These are phyloP conservation scores for Fistulinella prunicolor DNA, from an alignment of 768 basidiomycete genomes.

Conservation along the genomic window DNA sequence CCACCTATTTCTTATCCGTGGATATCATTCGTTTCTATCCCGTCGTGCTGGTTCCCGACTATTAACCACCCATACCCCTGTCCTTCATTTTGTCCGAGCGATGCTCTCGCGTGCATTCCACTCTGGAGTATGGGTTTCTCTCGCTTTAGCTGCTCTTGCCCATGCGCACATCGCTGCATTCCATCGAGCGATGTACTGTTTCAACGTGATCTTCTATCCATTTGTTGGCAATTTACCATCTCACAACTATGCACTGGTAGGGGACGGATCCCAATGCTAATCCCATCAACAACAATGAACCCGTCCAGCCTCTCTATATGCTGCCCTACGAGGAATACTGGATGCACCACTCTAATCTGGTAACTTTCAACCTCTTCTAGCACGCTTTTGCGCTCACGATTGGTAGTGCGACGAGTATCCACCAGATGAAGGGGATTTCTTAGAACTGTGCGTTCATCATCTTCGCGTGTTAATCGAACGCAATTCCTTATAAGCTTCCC, in stretches of 20 bases:
- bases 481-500: background rate
- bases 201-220: conserved; percentile 5
- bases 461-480: background rate
- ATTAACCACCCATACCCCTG: background rate
- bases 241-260: background rate
- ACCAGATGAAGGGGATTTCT: background rate
- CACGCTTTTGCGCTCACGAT: background rate
- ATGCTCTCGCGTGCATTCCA: conserved; percentile 2
- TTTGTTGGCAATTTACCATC: background rate
- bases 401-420: conserved; percentile 1
- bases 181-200: background rate
- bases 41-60: conserved; percentile 10
- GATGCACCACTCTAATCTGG: background rate
- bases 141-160: conserved; percentile 11
- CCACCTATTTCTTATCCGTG: background rate
- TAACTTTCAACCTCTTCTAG: background rate
- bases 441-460: conserved; percentile 11
- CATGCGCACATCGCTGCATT: conserved; percentile 3
- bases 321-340: background rate
- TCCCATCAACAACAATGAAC: background rate
- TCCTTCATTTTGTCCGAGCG: background rate
- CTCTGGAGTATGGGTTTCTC: conserved; percentile 2
- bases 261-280: background rate
- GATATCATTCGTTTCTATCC: background rate
- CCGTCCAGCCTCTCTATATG: background rate